Evolutionary conservation across 2,329 filamentous ascomycete genomes (phyloP).

Genomic region (Claviceps arundinis): DNA sequence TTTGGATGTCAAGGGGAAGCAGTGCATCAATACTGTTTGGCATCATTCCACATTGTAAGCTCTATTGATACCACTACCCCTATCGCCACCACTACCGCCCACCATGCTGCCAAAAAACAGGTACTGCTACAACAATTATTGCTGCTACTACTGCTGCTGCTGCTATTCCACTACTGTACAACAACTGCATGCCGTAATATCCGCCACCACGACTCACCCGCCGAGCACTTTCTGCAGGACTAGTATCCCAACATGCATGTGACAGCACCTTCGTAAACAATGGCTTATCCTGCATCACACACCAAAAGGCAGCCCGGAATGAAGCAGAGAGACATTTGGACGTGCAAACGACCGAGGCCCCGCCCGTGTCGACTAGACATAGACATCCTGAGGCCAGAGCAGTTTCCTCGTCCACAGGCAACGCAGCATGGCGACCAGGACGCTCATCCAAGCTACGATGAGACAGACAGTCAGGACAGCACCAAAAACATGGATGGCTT

Average conservation of each 20-base stretch:
- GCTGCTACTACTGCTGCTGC: background rate
- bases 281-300: background rate
- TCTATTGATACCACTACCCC: too few species aligned
- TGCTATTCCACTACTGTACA: background rate
- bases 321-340: constrained; percentile 2
- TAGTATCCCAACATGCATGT: background rate
- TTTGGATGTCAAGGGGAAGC: too few species aligned
- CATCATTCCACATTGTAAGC: too few species aligned
- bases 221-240: background rate
- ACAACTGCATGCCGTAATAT: too few species aligned
- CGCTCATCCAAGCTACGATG: constrained; percentile 53
- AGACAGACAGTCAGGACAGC: constrained; percentile 54
- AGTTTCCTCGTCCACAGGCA: constrained; percentile 54
- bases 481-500: constrained; percentile 51
- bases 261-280: background rate
- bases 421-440: constrained; percentile 57
- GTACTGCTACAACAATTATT: too few species aligned
- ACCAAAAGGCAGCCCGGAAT: constrained; percentile 2
- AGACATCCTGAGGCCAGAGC: constrained; percentile 57
- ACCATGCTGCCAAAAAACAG: too few species aligned
- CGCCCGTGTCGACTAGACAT: constrained; percentile 4
- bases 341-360: background rate
- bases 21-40: too few species aligned
- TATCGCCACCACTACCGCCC: too few species aligned
- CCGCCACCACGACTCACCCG: too few species aligned